These are phyloP conservation scores for Acacia confusa DNA, from an alignment of 306 rosid genomes.

Conservation along the genomic window DNA sequence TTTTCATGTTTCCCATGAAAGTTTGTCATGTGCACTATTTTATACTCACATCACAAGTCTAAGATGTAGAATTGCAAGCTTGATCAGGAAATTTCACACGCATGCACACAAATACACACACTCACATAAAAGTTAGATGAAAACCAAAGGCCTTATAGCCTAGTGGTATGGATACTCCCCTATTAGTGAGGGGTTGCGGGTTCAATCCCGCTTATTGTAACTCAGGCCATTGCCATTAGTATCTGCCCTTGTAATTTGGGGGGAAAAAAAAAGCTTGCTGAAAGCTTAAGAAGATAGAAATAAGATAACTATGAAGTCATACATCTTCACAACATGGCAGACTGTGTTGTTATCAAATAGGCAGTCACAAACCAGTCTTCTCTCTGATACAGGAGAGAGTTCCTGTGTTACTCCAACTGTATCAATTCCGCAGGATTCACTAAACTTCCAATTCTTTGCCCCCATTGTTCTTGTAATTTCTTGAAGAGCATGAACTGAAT, in stretches of 20 bases:
- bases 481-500: conserved; percentile 61
- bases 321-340: conserved; percentile 69
- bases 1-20: background rate
- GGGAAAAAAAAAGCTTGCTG: background rate
- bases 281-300: conserved; percentile 8
- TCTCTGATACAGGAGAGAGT: conserved; percentile 37
- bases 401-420: conserved; percentile 53
- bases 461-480: conserved; percentile 58
- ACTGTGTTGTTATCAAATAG: conserved; percentile 31
- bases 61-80: conserved; percentile 15
- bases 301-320: conserved; percentile 37
- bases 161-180: too few relatives aligned
- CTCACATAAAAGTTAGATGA: background rate
- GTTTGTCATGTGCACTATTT: background rate
- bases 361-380: conserved; percentile 51
- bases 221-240: too few relatives aligned
- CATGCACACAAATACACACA: background rate
- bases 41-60: background rate
- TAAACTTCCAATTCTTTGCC: conserved; percentile 57
- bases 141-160: too few relatives aligned
- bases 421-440: conserved; percentile 48
- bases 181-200: too few relatives aligned
- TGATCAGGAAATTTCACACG: background rate
- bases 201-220: too few relatives aligned
- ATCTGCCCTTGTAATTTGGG: too few relatives aligned